Percentiles rank a stretch among this genome's conserved stretches.
These are phyloP conservation scores for Xylona heveae DNA, from an alignment of 495 filamentous ascomycete genomes.

Conservation along the genomic window DNA sequence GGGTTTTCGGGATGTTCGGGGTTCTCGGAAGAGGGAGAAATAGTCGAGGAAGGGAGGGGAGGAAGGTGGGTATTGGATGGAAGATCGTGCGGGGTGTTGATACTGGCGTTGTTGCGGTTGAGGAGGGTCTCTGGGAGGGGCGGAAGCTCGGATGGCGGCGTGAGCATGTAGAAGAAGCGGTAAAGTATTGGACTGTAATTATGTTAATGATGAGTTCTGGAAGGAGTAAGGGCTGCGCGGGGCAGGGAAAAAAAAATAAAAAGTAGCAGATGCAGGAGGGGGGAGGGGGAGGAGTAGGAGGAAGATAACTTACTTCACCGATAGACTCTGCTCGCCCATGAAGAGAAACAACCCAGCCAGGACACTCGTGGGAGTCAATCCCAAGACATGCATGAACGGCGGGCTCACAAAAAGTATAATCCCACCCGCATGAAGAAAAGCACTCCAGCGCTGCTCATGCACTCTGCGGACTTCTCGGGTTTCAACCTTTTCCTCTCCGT, in stretches of 20 bases:
- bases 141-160: constrained; percentile 43
- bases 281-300: background rate
- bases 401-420: constrained; percentile 42
- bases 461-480: constrained; percentile 25
- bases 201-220: constrained; percentile 4
- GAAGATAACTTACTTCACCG: constrained; percentile 27
- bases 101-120: too few species aligned
- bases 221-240: too few species aligned
- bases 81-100: too few species aligned
- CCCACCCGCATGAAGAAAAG: constrained; percentile 37
- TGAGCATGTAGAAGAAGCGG: constrained; percentile 39
- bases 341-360: constrained; percentile 50
- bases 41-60: too few species aligned
- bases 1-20: too few species aligned
- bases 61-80: too few species aligned
- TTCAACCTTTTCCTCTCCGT: constrained; percentile 21
- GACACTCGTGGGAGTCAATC: constrained; percentile 46
- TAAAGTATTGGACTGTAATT: constrained; percentile 32
- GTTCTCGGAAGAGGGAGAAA: too few species aligned
- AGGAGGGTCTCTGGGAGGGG: constrained; percentile 24
- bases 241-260: too few species aligned
- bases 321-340: constrained; percentile 54
- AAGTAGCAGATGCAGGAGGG: too few species aligned
- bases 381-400: constrained; percentile 46
- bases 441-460: constrained; percentile 48